These are phyloP conservation scores for Teunomyces atbi DNA, from an alignment of 805 yeast genomes.

Conservation along the genomic window DNA sequence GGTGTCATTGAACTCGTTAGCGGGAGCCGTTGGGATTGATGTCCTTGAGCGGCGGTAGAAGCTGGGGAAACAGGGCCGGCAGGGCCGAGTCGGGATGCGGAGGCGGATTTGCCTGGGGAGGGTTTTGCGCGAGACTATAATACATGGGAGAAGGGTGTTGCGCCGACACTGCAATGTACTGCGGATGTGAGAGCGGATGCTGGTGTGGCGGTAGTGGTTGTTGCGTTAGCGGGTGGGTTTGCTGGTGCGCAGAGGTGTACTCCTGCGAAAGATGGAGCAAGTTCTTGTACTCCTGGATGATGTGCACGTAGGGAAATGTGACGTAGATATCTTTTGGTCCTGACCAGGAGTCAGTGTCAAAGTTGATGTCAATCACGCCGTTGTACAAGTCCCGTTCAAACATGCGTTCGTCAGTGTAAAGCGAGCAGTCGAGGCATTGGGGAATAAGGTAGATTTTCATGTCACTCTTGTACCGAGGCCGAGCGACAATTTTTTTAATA, in stretches of 20 bases:
- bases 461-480: constrained; percentile 61
- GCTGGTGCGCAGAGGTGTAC: neutral
- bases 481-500: constrained; percentile 55
- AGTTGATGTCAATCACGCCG: constrained; percentile 43
- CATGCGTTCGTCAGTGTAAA: constrained; percentile 51
- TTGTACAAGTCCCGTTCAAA: constrained; percentile 51
- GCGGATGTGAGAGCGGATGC: neutral
- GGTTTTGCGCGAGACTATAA: neutral
- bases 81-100: neutral
- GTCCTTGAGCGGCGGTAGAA: neutral
- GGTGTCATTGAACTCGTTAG: neutral
- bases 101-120: neutral
- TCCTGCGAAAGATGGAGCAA: constrained; percentile 5
- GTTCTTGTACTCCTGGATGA: constrained; percentile 6
- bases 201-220: no score
- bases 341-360: constrained; percentile 5
- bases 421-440: constrained; percentile 27
- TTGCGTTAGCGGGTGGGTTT: no score
- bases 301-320: constrained; percentile 10
- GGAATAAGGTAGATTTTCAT: constrained; percentile 63
- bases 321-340: constrained; percentile 11
- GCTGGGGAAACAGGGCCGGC: neutral
- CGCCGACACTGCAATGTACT: neutral
- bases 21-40: neutral
- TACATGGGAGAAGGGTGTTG: neutral